Evolutionary conservation across 1,284 basidiomycete genomes (phyloP).

Genomic region (Ceratobasidium sp.): DNA sequence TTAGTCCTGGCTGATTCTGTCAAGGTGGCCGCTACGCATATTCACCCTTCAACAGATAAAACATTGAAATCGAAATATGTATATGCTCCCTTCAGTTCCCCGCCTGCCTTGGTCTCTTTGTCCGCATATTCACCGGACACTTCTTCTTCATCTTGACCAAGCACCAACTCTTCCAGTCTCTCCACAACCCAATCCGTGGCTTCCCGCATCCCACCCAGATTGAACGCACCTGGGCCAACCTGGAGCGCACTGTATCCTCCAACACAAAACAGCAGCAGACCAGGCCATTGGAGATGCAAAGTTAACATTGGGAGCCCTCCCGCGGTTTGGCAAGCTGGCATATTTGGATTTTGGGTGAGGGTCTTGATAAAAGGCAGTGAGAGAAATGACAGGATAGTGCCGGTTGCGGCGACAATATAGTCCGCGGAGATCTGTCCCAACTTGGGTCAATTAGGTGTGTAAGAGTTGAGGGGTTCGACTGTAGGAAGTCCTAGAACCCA

Average conservation of each 20-base stretch:
- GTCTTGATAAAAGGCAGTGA: neutral
- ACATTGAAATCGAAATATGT: constrained; percentile 11
- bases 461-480: no score
- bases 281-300: neutral
- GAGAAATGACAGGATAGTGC: neutral
- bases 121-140: neutral
- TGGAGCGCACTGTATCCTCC: constrained; percentile 10
- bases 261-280: neutral
- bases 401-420: neutral
- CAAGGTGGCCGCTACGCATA: no score
- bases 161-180: neutral
- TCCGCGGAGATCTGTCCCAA: neutral
- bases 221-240: constrained; percentile 2
- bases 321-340: neutral
- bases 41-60: neutral
- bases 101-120: neutral
- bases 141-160: neutral
- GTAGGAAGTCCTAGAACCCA: no score
- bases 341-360: neutral
- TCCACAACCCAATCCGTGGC: constrained; percentile 1
- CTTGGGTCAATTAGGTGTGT: no score
- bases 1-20: no score
- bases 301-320: neutral
- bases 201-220: constrained; percentile 9
- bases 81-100: neutral